Evolutionary conservation across 176 grass and related monocot species (phyloP).

Genomic region (Carex cristatella): DNA sequence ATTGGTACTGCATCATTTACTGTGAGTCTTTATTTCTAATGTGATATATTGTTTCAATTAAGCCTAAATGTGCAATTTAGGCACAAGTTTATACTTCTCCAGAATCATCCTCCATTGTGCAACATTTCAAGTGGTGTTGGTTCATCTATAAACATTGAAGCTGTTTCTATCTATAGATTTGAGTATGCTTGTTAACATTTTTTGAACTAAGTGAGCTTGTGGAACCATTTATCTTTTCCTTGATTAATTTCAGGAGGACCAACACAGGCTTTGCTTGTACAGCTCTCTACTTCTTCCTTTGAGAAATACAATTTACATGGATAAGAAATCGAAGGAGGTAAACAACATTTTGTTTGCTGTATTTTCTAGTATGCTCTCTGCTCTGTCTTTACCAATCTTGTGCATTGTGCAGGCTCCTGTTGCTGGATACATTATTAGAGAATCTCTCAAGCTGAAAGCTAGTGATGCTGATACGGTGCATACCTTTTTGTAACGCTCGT

Average conservation of each 20-base stretch:
- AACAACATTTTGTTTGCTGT: slow-evolving; percentile 8
- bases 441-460: slow-evolving; percentile 85
- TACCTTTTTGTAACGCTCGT: slow-evolving; percentile 24
- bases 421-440: slow-evolving; percentile 64
- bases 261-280: slow-evolving; percentile 71
- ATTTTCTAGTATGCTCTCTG: slow-evolving; percentile 3
- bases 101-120: background rate
- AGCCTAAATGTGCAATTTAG: background rate
- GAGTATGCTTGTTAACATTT: background rate
- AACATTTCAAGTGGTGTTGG: background rate
- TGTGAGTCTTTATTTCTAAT: slow-evolving; percentile 32
- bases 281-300: slow-evolving; percentile 59
- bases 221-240: background rate
- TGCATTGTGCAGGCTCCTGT: slow-evolving; percentile 54
- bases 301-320: slow-evolving; percentile 52
- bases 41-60: slow-evolving; percentile 27
- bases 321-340: slow-evolving; percentile 88
- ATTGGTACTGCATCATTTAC: slow-evolving; percentile 54
- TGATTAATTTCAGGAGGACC: slow-evolving; percentile 64
- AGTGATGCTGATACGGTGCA: slow-evolving; percentile 69
- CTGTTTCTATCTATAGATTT: background rate
- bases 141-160: background rate
- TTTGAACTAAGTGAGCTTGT: background rate
- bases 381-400: slow-evolving; percentile 1
- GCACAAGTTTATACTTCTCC: background rate